Evolutionary conservation across 108 stramenopile species (phyloP).

Genomic region (Cyclostephanos invisitatus): DNA sequence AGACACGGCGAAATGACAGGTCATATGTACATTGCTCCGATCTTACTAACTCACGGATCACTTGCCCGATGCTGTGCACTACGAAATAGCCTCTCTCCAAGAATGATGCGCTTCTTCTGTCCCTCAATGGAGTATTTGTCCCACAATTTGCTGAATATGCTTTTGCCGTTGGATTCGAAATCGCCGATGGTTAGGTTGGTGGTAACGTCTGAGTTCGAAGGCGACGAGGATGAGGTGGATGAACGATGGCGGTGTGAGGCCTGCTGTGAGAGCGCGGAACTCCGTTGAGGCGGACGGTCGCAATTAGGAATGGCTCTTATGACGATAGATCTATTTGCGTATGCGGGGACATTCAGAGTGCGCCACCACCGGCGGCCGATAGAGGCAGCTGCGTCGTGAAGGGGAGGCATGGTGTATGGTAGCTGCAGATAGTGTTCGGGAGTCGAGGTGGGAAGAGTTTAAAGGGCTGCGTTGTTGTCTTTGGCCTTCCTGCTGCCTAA

Average conservation of each 20-base stretch:
- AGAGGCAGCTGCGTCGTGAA: constrained; percentile 15
- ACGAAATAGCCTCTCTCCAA: constrained; percentile 72
- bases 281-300: constrained; percentile 5
- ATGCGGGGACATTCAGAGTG: neutral
- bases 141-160: constrained; percentile 43
- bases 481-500: too few relatives aligned
- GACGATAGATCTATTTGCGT: neutral
- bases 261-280: neutral
- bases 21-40: neutral
- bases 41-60: constrained; percentile 73
- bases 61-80: constrained; percentile 68
- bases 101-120: constrained; percentile 64
- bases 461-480: too few relatives aligned
- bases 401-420: constrained; percentile 9
- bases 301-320: neutral
- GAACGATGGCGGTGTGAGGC: neutral
- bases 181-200: constrained; percentile 15
- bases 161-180: constrained; percentile 25
- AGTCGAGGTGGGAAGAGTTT: too few relatives aligned
- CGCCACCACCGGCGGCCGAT: constrained; percentile 11
- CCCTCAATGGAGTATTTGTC: constrained; percentile 63
- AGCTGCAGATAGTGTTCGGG: neutral
- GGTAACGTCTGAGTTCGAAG: constrained; percentile 6
- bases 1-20: neutral
- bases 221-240: neutral